These are phyloP conservation scores for Cryptomeria japonica DNA, from an alignment of 75 land plant species.

Conservation along the genomic window DNA sequence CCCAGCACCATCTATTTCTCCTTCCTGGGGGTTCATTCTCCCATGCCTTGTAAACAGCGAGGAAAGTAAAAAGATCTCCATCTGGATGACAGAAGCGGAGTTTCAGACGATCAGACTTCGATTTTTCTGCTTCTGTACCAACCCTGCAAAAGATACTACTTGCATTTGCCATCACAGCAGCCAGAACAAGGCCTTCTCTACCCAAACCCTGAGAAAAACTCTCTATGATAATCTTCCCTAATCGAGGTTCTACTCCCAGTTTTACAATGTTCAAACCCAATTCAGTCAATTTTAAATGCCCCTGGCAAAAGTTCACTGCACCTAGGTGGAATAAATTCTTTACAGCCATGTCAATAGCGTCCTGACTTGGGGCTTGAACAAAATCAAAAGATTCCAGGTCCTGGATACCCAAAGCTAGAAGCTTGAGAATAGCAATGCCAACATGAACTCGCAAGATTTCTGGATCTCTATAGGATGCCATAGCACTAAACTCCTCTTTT, in stretches of 20 bases:
- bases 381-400: slow-evolving; percentile 66
- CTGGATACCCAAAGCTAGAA: slow-evolving; percentile 66
- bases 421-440: slow-evolving; percentile 67
- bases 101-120: slow-evolving; percentile 69
- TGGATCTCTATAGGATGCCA: slow-evolving; percentile 61
- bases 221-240: slow-evolving; percentile 65
- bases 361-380: slow-evolving; percentile 64
- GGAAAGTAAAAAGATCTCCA: slow-evolving; percentile 85
- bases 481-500: slow-evolving; percentile 37
- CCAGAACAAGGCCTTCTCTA: slow-evolving; percentile 77
- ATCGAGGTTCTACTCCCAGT: slow-evolving; percentile 80
- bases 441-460: slow-evolving; percentile 80
- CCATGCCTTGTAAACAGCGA: slow-evolving; percentile 78
- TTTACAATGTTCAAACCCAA: slow-evolving; percentile 59
- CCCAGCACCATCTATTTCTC: slow-evolving; percentile 74
- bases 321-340: slow-evolving; percentile 66
- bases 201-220: slow-evolving; percentile 38
- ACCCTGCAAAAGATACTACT: slow-evolving; percentile 78
- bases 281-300: slow-evolving; percentile 35
- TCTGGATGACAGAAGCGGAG: slow-evolving; percentile 73
- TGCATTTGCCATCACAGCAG: slow-evolving; percentile 79
- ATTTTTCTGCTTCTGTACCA: slow-evolving; percentile 68
- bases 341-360: slow-evolving; percentile 61
- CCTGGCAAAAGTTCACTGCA: slow-evolving; percentile 35
- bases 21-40: slow-evolving; percentile 22